phyloP scores from a whole-genome alignment of 805 yeast genomes.

The Osmozyma mogii region DNA sequence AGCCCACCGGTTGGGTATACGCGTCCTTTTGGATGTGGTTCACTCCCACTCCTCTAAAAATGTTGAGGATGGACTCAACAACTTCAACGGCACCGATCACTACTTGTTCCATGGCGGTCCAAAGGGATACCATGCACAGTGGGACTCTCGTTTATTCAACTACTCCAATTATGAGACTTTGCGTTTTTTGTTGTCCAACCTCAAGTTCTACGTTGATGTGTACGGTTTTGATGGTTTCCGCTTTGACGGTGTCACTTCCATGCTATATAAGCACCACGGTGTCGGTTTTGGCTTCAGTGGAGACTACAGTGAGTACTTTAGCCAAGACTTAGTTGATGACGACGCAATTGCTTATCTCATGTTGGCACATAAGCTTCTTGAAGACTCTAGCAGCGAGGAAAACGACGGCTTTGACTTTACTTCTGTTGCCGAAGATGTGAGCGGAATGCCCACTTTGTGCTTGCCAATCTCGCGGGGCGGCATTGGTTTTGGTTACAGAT shows the following conservation, averaged over 20 bases:
- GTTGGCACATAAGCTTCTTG: constrained; percentile 79
- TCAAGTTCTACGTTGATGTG: constrained; percentile 75
- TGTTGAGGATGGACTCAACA: constrained; percentile 86
- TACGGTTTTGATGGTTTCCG: constrained; percentile 91
- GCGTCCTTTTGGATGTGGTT: constrained; percentile 84
- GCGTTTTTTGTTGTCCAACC: constrained; percentile 75
- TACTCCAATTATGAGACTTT: constrained; percentile 88
- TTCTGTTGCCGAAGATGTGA: constrained; percentile 92
- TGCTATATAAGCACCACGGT: constrained; percentile 91
- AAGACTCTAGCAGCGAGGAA: constrained; percentile 37
- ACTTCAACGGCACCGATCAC: constrained; percentile 91
- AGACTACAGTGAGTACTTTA: constrained; percentile 84
- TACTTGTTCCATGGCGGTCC: constrained; percentile 92
- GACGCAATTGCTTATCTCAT: constrained; percentile 84
- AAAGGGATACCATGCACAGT: constrained; percentile 80
- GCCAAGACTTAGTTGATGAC: constrained; percentile 68
- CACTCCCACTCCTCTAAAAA: constrained; percentile 96
- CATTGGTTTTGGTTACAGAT: constrained; percentile 85
- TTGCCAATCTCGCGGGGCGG: constrained; percentile 71
- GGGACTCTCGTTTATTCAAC: constrained; percentile 96
- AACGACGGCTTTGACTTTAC: constrained; percentile 36
- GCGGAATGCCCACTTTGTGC: constrained; percentile 95
- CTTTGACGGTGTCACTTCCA: constrained; percentile 93
- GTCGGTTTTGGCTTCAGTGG: constrained; percentile 87
- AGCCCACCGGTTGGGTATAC: constrained; percentile 82